A percentile compares a stretch with the other conserved stretches of the same genome.
Conservation (phyloP, 768 basidiomycete genomes). For the Porphyrellus cyaneotinctus region DNA sequence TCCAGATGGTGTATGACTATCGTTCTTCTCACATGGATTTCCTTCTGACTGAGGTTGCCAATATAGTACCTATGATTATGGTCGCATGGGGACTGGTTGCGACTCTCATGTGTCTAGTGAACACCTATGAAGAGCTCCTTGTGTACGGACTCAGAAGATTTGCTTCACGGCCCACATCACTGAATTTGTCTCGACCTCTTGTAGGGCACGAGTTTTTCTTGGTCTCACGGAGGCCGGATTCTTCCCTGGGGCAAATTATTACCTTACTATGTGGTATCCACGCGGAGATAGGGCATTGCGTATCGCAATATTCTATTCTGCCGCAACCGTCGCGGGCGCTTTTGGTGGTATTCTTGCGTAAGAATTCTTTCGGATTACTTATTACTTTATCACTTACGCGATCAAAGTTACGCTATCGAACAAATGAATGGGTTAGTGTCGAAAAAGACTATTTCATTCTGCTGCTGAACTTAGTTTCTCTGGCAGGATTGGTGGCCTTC, state of each 20-base stretch:
- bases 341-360: slow-evolving; percentile 49
- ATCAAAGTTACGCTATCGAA: slow-evolving; percentile 33
- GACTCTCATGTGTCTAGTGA: slow-evolving; percentile 38
- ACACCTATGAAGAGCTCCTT: slow-evolving; percentile 28
- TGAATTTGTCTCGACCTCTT: not conserved
- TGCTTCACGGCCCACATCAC: not conserved
- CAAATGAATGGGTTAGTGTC: slow-evolving; percentile 31
- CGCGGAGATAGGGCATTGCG: slow-evolving; percentile 53
- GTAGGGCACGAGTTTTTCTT: slow-evolving; percentile 40
- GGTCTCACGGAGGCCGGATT: slow-evolving; percentile 48
- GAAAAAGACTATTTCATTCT: not conserved
- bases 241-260: slow-evolving; percentile 40
- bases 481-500: slow-evolving; percentile 28
- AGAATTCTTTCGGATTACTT: slow-evolving; percentile 9
- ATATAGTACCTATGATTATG: slow-evolving; percentile 39
- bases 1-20: slow-evolving; percentile 34
- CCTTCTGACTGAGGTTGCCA: slow-evolving; percentile 9
- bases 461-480: not conserved
- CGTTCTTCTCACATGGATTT: not conserved
- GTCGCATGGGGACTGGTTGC: slow-evolving; percentile 38
- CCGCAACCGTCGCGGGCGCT: slow-evolving; percentile 51
- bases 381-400: not conserved
- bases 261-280: slow-evolving; percentile 58
- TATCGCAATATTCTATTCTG: slow-evolving; percentile 61
- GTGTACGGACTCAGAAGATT: slow-evolving; percentile 24